Evolutionary conservation across 352 stramenopile species (phyloP), one percentile per base, ranked within the genome.

Genomic region (Phytophthora citrophthora): DNA sequence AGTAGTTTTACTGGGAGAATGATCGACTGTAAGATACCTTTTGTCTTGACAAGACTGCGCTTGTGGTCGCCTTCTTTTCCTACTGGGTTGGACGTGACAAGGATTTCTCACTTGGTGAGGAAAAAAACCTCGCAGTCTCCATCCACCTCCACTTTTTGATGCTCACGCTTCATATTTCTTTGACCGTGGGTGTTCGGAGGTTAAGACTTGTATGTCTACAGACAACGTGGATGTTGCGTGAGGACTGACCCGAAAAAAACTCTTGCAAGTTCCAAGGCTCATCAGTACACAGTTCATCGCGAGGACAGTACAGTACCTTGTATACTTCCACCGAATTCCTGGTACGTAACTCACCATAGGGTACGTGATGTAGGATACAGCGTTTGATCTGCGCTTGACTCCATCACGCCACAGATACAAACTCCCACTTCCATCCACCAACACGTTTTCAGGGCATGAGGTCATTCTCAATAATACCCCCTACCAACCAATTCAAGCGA

Each of bases 361-460:
- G 32, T 44, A 15, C 16, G 20, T 55, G 20, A 20, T 34, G 32
- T 55, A 31, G 23, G 32, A 55, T 45, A 24, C 32, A 32, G 32
- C 43, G 48, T 13, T 26, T 32, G 48, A 55, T 55, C 48, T 45
- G 48, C 48, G 18, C 31, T 29, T 39, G 46, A 52, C 46, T 34
- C 11, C 45, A 26, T n/a, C 11, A 51, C 46, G 20, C 48, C 48
- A 55, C 32, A n/a, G 15, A n/a, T 39, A 39, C 32, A 39, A 39
- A 39, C 11, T 12, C 32, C 32, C 26, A 29, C 32, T 39, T 20
- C 20, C 20, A 20, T 39, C 32, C 32, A 39, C 32, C 9, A 39
- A 12, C 13, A 12, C 10, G 20, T 20, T 20, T 20, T 20, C 20
- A 20, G 20, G 20, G 20, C 12, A 18, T n/a, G 18, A 15, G n/a